Conservation (phyloP, 129 eudicot species). For the Flaveria linearis region DNA sequence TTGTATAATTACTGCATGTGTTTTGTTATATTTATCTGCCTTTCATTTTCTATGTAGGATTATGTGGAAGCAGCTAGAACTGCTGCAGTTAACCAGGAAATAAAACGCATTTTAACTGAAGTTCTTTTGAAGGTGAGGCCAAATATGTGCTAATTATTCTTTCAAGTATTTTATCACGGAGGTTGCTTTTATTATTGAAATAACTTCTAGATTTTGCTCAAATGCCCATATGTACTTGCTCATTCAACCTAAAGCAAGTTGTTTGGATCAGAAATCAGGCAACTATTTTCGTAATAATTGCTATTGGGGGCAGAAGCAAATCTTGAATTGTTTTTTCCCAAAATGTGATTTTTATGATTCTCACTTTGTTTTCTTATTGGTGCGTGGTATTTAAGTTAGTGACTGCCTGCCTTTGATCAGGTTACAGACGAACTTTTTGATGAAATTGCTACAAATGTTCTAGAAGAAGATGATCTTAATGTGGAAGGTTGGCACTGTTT, state of each 20-base stretch:
- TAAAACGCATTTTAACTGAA: slow-evolving; percentile 88
- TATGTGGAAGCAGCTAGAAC: slow-evolving; percentile 85
- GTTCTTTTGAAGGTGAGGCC: slow-evolving; percentile 79
- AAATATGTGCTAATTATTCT: slow-evolving; percentile 14
- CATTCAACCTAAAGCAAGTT: background rate
- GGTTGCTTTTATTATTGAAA: slow-evolving; percentile 4
- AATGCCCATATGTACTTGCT: background rate
- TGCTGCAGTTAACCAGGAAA: slow-evolving; percentile 90
- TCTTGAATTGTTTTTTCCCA: background rate
- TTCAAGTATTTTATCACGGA: background rate
- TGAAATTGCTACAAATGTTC: slow-evolving; percentile 91
- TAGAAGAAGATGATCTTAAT: slow-evolving; percentile 61
- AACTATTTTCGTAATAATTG: background rate
- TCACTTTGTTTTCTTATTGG: slow-evolving; percentile 9
- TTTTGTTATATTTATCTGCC: background rate
- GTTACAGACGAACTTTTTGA: slow-evolving; percentile 98
- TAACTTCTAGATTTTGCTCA: background rate
- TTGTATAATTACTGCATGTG: slow-evolving; percentile 3
- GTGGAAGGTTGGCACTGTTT: slow-evolving; percentile 50
- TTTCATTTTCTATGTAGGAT: slow-evolving; percentile 50
- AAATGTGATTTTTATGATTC: background rate
- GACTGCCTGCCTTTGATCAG: slow-evolving; percentile 47
- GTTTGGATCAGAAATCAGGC: background rate
- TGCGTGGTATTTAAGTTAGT: slow-evolving; percentile 22
- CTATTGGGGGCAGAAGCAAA: slow-evolving; percentile 16